Evolutionary conservation across 2,329 filamentous ascomycete genomes (phyloP).

Genomic region (Salinomyces thailandicus): DNA sequence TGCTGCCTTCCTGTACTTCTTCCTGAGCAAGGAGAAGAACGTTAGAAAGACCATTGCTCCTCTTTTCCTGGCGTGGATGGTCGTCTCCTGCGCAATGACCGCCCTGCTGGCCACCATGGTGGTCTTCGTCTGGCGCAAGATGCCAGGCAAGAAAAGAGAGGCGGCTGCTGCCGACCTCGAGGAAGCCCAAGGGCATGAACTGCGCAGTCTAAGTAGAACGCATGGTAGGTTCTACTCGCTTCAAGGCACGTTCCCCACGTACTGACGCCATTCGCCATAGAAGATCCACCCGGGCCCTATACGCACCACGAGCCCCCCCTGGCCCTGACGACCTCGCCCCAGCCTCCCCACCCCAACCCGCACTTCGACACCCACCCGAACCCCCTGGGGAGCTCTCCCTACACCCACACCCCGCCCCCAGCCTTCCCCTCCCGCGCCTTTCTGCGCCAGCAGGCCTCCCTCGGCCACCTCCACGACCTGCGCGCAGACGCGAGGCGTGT

Average conservation of each 20-base stretch:
- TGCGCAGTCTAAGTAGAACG: too few relatives aligned
- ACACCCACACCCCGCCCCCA: not conserved
- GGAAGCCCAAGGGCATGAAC: not conserved
- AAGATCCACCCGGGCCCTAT: too few relatives aligned
- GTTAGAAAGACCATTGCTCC: not conserved
- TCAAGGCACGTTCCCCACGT: too few relatives aligned
- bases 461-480: too few relatives aligned
- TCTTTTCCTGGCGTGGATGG: not conserved
- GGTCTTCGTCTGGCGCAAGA: not conserved
- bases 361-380: conserved; percentile 1
- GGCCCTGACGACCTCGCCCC: not conserved
- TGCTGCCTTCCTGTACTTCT: not conserved
- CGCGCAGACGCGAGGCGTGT: too few relatives aligned
- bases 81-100: not conserved
- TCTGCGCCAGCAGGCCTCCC: not conserved
- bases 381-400: not conserved
- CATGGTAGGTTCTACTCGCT: too few relatives aligned
- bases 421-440: not conserved
- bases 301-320: not conserved
- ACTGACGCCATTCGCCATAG: too few relatives aligned
- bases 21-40: not conserved
- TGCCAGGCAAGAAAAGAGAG: not conserved
- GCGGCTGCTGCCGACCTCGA: not conserved
- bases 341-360: not conserved
- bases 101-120: not conserved